Percentiles rank a stretch among this genome's conserved stretches.
Evolutionary conservation across 768 basidiomycete species (phyloP).

Genomic region (Pisolithus sp.): DNA sequence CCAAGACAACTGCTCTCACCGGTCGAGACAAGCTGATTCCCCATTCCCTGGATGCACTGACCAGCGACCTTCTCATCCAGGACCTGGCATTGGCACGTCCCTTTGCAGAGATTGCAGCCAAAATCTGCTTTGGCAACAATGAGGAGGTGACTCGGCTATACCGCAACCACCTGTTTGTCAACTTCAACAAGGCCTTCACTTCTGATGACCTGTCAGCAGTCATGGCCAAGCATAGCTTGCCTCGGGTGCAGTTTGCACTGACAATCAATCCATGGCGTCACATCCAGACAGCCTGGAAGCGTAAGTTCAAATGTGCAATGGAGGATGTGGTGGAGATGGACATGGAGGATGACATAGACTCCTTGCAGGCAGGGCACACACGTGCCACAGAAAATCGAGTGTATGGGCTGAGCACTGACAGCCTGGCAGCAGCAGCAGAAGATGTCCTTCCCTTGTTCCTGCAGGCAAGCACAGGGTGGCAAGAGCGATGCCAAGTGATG

Average conservation of each 20-base stretch:
- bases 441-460: conserved; percentile 21
- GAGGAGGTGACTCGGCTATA: background rate
- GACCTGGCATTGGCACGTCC: conserved; percentile 16
- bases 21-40: conserved; percentile 21
- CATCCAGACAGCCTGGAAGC: conserved; percentile 17
- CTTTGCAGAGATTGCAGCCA: conserved; percentile 6
- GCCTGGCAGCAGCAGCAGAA: conserved; percentile 13
- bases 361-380: too few species aligned
- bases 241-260: background rate
- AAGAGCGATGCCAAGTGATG: too few species aligned
- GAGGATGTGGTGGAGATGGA: too few species aligned
- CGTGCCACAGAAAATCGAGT: conserved; percentile 15
- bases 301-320: background rate
- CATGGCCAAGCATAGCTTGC: too few species aligned
- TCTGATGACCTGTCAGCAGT: background rate
- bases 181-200: background rate
- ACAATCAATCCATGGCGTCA: conserved; percentile 12
- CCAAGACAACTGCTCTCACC: background rate
- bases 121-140: background rate
- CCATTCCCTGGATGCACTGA: conserved; percentile 18
- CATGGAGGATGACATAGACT: too few species aligned
- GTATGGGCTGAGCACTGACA: conserved; percentile 24
- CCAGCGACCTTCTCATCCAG: too few species aligned
- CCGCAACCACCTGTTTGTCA: background rate
- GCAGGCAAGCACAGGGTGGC: too few species aligned